Base-by-base conservation (phyloP, 495 filamentous ascomycete species). In the Neurospora tetraspora region DNA sequence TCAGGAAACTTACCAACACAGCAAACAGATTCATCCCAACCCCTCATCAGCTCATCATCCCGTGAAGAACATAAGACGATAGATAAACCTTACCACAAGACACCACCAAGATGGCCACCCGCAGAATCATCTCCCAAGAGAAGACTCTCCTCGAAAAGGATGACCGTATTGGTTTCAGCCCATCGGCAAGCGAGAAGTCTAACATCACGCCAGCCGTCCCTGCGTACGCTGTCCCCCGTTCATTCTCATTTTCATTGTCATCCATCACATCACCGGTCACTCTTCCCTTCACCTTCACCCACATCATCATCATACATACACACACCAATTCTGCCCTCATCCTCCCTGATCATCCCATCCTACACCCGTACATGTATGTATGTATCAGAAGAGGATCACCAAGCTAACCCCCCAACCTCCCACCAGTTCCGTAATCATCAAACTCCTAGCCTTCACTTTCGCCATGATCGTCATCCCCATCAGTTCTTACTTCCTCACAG, bases 391-490 rank as follows among this genome's bases (percentile, higher is more conserved):
- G n/a, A 45, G 3, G 18, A 45, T 20, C 47, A 31, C 23, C 47
- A 61, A 65, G 14, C 27, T 37, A 45, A 70, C 45, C 72, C 72
- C 69, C 77, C 80, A 71, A 78, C 53, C 47, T 23, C 4, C 4
- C 38, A 20, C 65, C 65, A 99, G 96, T 43, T 83, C 90, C 77
- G 93, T 98, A 70, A 96, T 99, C 71, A 83, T 89, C 73, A 98
- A 98, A 82, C 88, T 99, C 9, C 85, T 98, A 9, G 89, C 87
- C 71, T 98, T 98, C 82, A 96, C 94, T 8, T 85, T 93, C 16
- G 96, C 93, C 75, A 98, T 99, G 96, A 86, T 97, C 59, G 86
- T 89, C 5, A 83, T 89, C 39, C 96, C 96, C 37, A 90, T 99
- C 73, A 91, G 91, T 37, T 91, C 90, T 65, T 99, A 98, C 82